Evolutionary conservation across 441 rosid genomes (phyloP).

Genomic region (Theobroma grandiflorum): DNA sequence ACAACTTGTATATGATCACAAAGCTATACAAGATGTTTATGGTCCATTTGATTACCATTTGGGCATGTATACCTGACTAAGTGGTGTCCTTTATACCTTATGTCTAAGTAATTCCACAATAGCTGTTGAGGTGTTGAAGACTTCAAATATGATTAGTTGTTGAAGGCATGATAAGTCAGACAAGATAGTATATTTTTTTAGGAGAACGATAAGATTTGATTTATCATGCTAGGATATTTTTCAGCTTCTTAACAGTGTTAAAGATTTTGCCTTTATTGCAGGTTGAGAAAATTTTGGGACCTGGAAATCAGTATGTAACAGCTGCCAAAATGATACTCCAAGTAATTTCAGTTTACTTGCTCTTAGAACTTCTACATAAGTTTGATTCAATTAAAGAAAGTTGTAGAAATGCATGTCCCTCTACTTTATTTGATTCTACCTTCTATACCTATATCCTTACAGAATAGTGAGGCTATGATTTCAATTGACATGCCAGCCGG

Average conservation of each 20-base stretch:
- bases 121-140: neutral
- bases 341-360: constrained; percentile 45
- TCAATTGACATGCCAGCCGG: constrained; percentile 99
- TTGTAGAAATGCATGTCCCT: neutral
- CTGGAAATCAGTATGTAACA: constrained; percentile 94
- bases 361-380: constrained; percentile 26
- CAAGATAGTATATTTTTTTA: neutral
- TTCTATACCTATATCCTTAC: constrained; percentile 29
- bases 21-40: neutral
- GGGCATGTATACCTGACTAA: neutral
- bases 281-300: constrained; percentile 96
- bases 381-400: neutral
- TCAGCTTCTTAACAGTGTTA: neutral
- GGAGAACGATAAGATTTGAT: neutral
- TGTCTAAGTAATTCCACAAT: neutral
- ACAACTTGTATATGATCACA: neutral
- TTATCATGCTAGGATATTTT: neutral
- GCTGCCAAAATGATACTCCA: constrained; percentile 98
- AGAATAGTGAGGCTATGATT: constrained; percentile 98
- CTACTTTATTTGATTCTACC: constrained; percentile 16
- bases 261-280: constrained; percentile 32
- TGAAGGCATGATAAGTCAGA: neutral
- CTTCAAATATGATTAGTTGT: constrained; percentile 7
- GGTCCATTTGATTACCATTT: neutral
- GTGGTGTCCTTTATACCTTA: neutral